Evolutionary conservation across 208 protist genomes (phyloP).

Genomic region (Leishmania martiniquensis): DNA sequence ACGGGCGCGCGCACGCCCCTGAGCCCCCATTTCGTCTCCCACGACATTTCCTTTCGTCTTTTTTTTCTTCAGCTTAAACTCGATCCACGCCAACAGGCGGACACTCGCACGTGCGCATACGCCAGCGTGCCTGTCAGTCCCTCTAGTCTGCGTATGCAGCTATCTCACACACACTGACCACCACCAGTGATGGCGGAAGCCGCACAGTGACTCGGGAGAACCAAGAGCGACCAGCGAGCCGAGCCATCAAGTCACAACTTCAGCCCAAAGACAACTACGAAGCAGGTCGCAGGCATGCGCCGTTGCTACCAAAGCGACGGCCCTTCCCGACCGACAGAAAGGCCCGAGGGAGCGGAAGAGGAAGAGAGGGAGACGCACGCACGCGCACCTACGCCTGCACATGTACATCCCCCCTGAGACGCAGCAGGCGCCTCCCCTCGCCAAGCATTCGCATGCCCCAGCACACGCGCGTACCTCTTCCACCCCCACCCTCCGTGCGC

Average conservation of each 20-base stretch:
- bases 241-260: neutral
- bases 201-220: neutral
- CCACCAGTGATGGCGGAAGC: neutral
- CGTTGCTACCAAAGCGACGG: neutral
- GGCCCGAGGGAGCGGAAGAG: neutral
- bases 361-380: neutral
- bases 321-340: neutral
- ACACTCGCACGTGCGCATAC: neutral
- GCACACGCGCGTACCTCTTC: neutral
- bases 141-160: neutral
- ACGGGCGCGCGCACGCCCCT: neutral
- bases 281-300: neutral
- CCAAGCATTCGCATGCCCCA: neutral
- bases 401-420: neutral
- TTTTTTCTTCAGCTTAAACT: neutral
- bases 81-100: neutral
- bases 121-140: neutral
- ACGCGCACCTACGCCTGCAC: neutral
- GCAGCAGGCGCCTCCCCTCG: too few relatives aligned
- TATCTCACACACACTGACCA: neutral
- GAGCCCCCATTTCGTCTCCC: neutral
- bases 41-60: neutral
- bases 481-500: neutral
- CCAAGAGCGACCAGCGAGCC: neutral
- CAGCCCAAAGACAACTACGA: neutral